Conservation (phyloP, 2,329 filamentous ascomycete species). For the Raffaelea arxii region DNA sequence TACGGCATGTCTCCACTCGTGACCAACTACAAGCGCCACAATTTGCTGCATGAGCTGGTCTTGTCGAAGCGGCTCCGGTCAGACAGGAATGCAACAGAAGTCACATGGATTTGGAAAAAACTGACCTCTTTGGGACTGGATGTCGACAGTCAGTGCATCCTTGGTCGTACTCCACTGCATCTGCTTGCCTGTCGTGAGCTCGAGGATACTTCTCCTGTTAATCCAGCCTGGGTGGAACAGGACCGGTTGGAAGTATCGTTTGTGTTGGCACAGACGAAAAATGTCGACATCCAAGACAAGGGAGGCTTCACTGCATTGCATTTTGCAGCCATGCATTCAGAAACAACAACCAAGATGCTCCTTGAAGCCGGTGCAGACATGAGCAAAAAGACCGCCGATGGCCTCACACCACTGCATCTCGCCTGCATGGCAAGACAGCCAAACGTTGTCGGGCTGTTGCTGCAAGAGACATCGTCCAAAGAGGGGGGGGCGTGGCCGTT, state of each 20-base stretch:
- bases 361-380: conserved; percentile 21
- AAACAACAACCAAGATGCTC: not conserved
- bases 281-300: not conserved
- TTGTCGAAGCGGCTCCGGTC: not conserved
- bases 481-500: not conserved
- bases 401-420: conserved; percentile 29
- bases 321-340: not conserved
- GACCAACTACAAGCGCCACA: conserved; percentile 7
- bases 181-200: not conserved
- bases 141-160: not conserved
- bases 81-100: not conserved
- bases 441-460: conserved; percentile 23
- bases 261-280: not conserved
- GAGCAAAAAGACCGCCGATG: conserved; percentile 18
- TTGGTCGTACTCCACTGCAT: not conserved
- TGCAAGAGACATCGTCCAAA: conserved; percentile 7
- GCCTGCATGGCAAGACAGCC: conserved; percentile 22
- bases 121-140: conserved; percentile 20
- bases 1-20: not conserved
- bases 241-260: not conserved
- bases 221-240: not conserved
- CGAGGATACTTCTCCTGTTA: not conserved
- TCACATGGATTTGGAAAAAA: conserved; percentile 9
- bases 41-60: not conserved
- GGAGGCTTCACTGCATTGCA: not conserved